Conservation (phyloP, 179 eudicot species). For the Beta lomatogona region DNA sequence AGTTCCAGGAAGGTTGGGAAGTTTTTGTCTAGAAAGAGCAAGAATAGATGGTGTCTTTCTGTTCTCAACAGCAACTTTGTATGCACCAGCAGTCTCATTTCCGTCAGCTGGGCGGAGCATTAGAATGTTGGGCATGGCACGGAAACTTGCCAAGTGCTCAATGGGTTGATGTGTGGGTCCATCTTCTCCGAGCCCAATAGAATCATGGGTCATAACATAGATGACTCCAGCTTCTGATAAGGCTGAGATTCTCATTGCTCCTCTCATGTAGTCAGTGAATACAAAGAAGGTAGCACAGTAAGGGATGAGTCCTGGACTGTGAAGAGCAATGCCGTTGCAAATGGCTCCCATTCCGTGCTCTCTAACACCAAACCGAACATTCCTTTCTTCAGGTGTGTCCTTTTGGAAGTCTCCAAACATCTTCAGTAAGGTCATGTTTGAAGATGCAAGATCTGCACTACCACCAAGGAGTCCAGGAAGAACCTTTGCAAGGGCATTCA, state of each 20-base stretch:
- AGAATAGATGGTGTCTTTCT: constrained; percentile 55
- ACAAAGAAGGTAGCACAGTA: constrained; percentile 67
- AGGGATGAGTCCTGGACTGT: constrained; percentile 57
- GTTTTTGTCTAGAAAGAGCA: constrained; percentile 65
- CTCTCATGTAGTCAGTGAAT: constrained; percentile 74
- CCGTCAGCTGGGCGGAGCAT: constrained; percentile 68
- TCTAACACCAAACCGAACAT: constrained; percentile 59
- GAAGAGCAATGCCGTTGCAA: constrained; percentile 60
- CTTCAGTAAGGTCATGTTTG: constrained; percentile 58
- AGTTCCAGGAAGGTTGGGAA: constrained; percentile 50
- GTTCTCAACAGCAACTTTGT: constrained; percentile 53
- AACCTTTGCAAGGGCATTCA: constrained; percentile 52
- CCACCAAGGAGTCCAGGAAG: constrained; percentile 69
- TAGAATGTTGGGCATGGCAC: constrained; percentile 63
- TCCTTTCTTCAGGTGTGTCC: constrained; percentile 57
- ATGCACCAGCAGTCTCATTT: constrained; percentile 62
- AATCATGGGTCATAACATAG: constrained; percentile 71
- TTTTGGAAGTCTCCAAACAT: constrained; percentile 57
- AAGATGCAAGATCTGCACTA: constrained; percentile 66
- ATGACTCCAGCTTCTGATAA: constrained; percentile 54
- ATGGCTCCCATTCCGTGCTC: constrained; percentile 74
- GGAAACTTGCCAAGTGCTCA: constrained; percentile 61
- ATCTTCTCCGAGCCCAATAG: constrained; percentile 68
- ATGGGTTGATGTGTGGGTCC: constrained; percentile 74
- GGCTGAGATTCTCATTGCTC: constrained; percentile 60